Evolutionary conservation across 352 stramenopile species (phyloP), one percentile per base, ranked within the genome.

Genomic region (Phytopythium chamaehyphon): DNA sequence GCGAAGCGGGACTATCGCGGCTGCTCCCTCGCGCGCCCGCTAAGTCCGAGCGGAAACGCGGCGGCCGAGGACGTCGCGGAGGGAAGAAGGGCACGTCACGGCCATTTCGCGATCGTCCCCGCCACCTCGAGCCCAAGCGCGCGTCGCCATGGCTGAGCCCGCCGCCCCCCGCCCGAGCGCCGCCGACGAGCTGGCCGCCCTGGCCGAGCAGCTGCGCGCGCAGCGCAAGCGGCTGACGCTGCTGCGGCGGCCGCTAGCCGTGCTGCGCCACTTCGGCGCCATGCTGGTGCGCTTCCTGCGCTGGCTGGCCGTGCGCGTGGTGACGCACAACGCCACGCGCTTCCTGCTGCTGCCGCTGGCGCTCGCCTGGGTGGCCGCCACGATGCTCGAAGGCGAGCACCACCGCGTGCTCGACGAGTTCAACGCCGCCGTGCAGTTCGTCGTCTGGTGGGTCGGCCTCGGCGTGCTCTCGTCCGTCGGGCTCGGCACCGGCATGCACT

Each of bases 381-480:
- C 81, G n/a, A 61, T 77, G 26, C 55, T 70, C 9, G 69, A 89
- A 11, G 85, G 85, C n/a, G 56, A 79, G 16, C 83, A 95, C 66
- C 85, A 87, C 39, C 51, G 50, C 38, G 38, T 85, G n/a, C 66
- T 95, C 37, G 81, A 93, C 53, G 78, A 93, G 53, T 85, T 95
- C 68, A 93, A 93, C 64, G 64, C 61, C 43, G 81, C 76, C 33
- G 74, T 87, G 55, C 73, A 94, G 73, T 97, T 96, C 65, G 71
- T 96, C 26, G 81, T 93, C 40, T 98, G 90, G 88, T 98, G 93
- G 93, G 73, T 98, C 44, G 88, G 90, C 1, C 83, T 98, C 21
- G 93, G 93, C 47, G 86, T 98, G 43, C 81, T 98, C 35, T 98
- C 91, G 53, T 96, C 82, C 12, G 88, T 98, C n/a, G 93, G 93